Conservation (phyloP, 2,329 filamentous ascomycete genomes). For the Colletotrichum abscissum region DNA sequence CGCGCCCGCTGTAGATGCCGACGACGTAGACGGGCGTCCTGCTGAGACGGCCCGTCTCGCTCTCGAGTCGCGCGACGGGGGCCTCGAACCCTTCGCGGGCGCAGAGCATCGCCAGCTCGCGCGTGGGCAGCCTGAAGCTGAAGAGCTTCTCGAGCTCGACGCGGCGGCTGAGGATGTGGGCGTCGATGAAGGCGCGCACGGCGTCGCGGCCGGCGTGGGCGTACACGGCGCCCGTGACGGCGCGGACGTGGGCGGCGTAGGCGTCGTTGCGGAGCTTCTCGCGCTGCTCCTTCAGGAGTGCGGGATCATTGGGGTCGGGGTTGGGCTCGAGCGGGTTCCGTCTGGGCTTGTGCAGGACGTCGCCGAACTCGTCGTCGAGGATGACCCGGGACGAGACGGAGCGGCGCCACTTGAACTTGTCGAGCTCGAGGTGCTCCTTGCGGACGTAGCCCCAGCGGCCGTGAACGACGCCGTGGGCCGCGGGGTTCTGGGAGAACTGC, state of each 20-base stretch:
- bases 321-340: constrained; percentile 35
- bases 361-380: constrained; percentile 87
- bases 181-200: constrained; percentile 84
- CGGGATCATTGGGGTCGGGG: constrained; percentile 16
- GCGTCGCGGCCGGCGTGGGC: constrained; percentile 82
- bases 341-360: constrained; percentile 53
- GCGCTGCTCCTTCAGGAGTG: constrained; percentile 41
- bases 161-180: constrained; percentile 84
- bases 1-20: constrained; percentile 89
- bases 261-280: constrained; percentile 82
- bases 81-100: constrained; percentile 88
- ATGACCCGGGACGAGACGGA: constrained; percentile 82
- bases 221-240: constrained; percentile 86
- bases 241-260: constrained; percentile 81
- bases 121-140: constrained; percentile 83
- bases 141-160: constrained; percentile 84
- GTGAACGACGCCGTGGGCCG: constrained; percentile 53
- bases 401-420: constrained; percentile 69
- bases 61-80: constrained; percentile 87
- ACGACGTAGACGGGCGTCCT: constrained; percentile 92
- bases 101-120: constrained; percentile 86
- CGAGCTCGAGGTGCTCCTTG: constrained; percentile 57
- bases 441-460: constrained; percentile 64
- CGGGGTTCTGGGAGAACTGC: constrained; percentile 74
- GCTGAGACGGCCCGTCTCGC: constrained; percentile 88